Base-by-base conservation (phyloP, 202 grass and related monocot genomes). In the Panicum virgatum region DNA sequence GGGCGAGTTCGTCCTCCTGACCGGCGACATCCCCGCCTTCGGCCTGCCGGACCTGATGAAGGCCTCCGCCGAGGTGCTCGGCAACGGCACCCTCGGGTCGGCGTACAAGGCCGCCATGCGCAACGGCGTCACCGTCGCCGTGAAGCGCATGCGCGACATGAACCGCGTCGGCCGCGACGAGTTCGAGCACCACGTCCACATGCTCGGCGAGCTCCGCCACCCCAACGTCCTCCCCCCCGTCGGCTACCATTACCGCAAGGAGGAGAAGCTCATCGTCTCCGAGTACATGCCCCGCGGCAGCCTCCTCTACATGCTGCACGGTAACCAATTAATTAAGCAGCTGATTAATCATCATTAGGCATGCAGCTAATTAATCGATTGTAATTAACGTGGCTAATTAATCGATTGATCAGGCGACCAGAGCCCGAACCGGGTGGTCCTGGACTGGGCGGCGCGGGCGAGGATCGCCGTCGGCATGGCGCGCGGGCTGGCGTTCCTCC, bases 121-220 rank as follows among this genome's bases (percentile, higher is more conserved):
- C 51, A 87, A 73, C 44, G 86, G 89, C 45, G 37, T 91, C 0
- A 85, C 89, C 0, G 79, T 94, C 1, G 87, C 82, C 36, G 92
- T 89, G 23, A 94, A 94, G 84, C 77, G 92, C 57, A 85, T 94
- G 84, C 81, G 92, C 13, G 92, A 94, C 69, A 91, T 91, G 92
- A 94, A 94, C 82, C 63, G 89, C 18, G 82, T 80, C 5, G 82
- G 87, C 4, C 85, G 80, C 57, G 79, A 81, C 1, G 82, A 75
- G 63, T 94, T 94, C 75, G 78, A 91, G 62, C 70, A 51, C n/a
- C 81, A 89, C 73, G 16, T 94, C 3, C 73, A 44, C 3, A 80
- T 69, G 51, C 84, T 89, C 43, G 75, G 89, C 47, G 74, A 15
- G 14, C 92, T 94, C 59, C 81, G 52, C 2, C 92, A 94, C 70